Evolutionary conservation across 139 green algal species (phyloP).

Genomic region (Closterium sp.): DNA sequence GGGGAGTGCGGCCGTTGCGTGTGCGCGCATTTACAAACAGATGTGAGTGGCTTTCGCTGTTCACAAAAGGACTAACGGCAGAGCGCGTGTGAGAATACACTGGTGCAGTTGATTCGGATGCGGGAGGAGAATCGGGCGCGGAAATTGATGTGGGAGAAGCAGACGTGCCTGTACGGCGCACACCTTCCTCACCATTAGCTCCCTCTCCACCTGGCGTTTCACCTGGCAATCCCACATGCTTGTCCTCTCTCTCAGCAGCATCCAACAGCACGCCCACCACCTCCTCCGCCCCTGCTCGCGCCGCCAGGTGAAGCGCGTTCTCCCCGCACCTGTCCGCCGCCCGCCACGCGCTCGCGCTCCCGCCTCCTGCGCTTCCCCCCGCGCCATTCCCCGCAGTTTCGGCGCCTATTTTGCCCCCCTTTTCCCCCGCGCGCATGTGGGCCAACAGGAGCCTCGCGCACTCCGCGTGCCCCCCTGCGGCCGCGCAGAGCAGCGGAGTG

Average conservation of each 20-base stretch:
- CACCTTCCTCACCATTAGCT: too few species aligned
- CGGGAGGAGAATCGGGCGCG: too few species aligned
- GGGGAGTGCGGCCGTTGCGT: conserved; percentile 16
- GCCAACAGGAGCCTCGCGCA: conserved; percentile 4
- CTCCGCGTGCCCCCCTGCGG: not conserved
- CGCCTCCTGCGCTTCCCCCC: not conserved
- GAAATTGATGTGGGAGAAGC: too few species aligned
- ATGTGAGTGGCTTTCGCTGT: not conserved
- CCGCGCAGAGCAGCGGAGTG: conserved; percentile 30
- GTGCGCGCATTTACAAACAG: not conserved
- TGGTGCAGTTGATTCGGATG: too few species aligned
- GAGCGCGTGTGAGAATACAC: not conserved
- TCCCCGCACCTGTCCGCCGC: conserved; percentile 4
- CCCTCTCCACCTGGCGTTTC: too few species aligned
- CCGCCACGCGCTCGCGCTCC: not conserved
- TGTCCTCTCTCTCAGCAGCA: not conserved
- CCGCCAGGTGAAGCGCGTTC: conserved; percentile 23
- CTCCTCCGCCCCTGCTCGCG: not conserved
- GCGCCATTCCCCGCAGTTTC: not conserved
- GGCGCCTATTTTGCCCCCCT: not conserved
- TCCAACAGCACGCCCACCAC: not conserved
- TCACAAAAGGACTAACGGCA: too few species aligned
- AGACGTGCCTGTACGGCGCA: too few species aligned
- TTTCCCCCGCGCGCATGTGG: not conserved
- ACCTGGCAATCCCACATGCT: too few species aligned